Percentiles rank a stretch among this genome's conserved stretches.
Conservation (phyloP, 345 rosid species). For the Linum usitatissimum region DNA sequence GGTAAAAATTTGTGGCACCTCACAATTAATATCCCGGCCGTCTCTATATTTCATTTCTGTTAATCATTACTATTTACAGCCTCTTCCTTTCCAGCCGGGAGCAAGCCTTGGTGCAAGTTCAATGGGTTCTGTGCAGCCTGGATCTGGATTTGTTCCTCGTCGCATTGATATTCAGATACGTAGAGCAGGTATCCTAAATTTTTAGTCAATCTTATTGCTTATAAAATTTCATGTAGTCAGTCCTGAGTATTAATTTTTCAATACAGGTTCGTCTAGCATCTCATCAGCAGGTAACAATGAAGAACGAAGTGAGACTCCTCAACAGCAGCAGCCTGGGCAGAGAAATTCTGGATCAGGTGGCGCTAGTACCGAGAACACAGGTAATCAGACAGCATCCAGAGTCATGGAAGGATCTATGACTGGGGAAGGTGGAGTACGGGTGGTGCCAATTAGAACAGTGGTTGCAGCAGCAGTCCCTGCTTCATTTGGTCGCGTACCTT, state of each 20-base stretch:
- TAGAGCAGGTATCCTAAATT: slow-evolving; percentile 46
- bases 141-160: slow-evolving; percentile 51
- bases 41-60: slow-evolving; percentile 7
- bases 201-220: background rate
- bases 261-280: slow-evolving; percentile 35
- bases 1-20: slow-evolving; percentile 26
- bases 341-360: slow-evolving; percentile 20
- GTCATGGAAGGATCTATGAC: slow-evolving; percentile 30
- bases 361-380: slow-evolving; percentile 23
- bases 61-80: slow-evolving; percentile 30
- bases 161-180: slow-evolving; percentile 72
- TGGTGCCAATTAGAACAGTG: slow-evolving; percentile 54
- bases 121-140: slow-evolving; percentile 38
- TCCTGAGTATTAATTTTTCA: background rate
- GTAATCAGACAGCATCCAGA: slow-evolving; percentile 29
- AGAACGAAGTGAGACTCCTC: slow-evolving; percentile 24
- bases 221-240: background rate
- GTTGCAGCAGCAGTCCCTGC: slow-evolving; percentile 47
- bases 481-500: slow-evolving; percentile 35
- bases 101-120: slow-evolving; percentile 40
- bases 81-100: slow-evolving; percentile 62
- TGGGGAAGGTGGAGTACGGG: slow-evolving; percentile 51
- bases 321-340: slow-evolving; percentile 35
- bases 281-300: slow-evolving; percentile 28
- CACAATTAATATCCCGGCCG: background rate